Evolutionary conservation across 2,329 filamentous ascomycete genomes (phyloP).

Genomic region (Fusarium tuaranense): DNA sequence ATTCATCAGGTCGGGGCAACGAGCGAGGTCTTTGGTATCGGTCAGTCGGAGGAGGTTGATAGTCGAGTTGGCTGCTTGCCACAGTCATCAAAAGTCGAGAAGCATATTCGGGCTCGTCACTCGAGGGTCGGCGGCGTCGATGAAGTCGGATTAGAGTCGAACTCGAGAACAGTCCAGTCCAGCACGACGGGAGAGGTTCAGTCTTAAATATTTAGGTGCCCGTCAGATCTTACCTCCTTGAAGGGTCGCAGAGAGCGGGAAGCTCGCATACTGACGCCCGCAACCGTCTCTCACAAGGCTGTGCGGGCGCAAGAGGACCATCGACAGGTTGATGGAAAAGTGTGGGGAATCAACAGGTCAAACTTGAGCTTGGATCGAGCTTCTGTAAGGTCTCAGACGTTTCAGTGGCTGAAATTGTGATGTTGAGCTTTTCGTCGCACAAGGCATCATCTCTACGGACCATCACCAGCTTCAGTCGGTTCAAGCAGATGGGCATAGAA

Average conservation of each 20-base stretch:
- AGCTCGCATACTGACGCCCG: slow-evolving; percentile 48
- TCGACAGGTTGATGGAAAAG: slow-evolving; percentile 24
- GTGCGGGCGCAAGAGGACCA: slow-evolving; percentile 45
- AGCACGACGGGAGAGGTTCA: slow-evolving; percentile 32
- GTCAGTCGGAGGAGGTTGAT: not conserved
- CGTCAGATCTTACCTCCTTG: slow-evolving; percentile 29
- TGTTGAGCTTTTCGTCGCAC: not conserved
- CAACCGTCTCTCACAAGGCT: slow-evolving; percentile 42
- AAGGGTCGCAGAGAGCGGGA: slow-evolving; percentile 33
- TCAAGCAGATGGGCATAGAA: not conserved
- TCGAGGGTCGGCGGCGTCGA: not conserved
- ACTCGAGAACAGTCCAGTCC: not conserved
- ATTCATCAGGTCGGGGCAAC: not conserved
- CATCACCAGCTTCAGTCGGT: not conserved
- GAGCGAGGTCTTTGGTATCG: not conserved
- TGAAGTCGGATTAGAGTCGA: slow-evolving; percentile 29
- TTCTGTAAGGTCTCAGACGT: not conserved
- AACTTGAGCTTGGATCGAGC: slow-evolving; percentile 4
- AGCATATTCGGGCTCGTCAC: not conserved
- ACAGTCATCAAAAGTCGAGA: not conserved
- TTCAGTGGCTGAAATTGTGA: not conserved
- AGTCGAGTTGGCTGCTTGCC: not conserved
- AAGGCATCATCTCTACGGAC: not conserved
- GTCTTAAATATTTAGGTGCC: slow-evolving; percentile 40
- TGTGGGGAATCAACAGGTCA: slow-evolving; percentile 24